These are phyloP conservation scores for Chlorella variabilis DNA, from an alignment of 163 green algal species.

Conservation along the genomic window DNA sequence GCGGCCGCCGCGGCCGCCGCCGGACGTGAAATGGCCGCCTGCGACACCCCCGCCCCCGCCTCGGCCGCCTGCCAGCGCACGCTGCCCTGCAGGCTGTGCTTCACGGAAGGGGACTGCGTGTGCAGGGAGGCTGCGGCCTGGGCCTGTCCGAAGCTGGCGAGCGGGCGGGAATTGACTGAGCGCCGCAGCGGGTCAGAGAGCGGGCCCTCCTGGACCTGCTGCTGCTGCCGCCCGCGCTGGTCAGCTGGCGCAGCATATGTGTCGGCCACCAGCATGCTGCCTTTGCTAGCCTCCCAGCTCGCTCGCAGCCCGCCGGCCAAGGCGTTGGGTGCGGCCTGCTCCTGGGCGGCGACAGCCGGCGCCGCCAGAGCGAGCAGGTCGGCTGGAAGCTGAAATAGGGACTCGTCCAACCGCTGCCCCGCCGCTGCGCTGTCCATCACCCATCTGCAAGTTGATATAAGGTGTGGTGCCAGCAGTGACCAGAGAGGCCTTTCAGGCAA, in stretches of 20 bases:
- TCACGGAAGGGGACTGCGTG: slow-evolving; percentile 6
- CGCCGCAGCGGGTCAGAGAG: not conserved
- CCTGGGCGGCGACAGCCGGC: not conserved
- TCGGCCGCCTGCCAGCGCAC: not conserved
- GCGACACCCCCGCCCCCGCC: not conserved
- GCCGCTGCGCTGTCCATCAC: not conserved
- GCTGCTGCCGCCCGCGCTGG: not conserved
- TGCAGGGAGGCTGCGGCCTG: slow-evolving; percentile 4
- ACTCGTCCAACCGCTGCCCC: not conserved
- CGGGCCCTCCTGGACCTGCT: not conserved
- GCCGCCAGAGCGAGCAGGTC: not conserved
- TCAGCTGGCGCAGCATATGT: no score
- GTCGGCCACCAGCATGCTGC: not conserved
- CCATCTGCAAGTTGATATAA: not conserved
- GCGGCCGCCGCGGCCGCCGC: slow-evolving; percentile 2
- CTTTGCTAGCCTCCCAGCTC: not conserved
- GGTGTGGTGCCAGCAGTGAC: no score
- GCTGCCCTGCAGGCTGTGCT: slow-evolving; percentile 3
- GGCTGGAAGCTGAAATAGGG: not conserved
- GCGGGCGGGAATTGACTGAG: slow-evolving; percentile 1
- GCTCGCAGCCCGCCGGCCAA: not conserved
- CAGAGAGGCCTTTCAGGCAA: no score
- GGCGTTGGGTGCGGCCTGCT: not conserved
- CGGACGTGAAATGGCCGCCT: no score
- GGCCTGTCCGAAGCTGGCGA: not conserved